Evolutionary conservation across 495 filamentous ascomycete species (phyloP).

Genomic region (Aspergillus haitiensis): DNA sequence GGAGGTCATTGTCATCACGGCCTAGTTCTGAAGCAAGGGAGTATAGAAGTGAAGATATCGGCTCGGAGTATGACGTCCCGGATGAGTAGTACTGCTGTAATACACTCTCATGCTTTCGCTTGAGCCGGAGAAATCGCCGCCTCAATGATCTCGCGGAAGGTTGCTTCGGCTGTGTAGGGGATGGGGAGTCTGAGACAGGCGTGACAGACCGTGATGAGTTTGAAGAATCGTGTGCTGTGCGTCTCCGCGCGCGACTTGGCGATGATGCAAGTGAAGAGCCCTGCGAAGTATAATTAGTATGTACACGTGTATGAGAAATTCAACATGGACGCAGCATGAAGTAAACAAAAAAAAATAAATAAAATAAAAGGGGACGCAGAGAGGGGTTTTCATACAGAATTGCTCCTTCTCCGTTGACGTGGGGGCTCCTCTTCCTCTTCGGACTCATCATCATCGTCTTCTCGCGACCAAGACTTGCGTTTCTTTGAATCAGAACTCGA

Average conservation of each 20-base stretch:
- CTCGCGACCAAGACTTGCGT: slow-evolving; percentile 80
- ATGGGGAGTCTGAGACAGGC: slow-evolving; percentile 51
- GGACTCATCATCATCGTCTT: slow-evolving; percentile 66
- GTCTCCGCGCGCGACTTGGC: slow-evolving; percentile 42
- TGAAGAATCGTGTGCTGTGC: slow-evolving; percentile 39
- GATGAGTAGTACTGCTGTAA: slow-evolving; percentile 78
- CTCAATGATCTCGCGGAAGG: slow-evolving; percentile 70
- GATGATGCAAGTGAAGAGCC: slow-evolving; percentile 57
- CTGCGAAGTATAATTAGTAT: slow-evolving; percentile 46
- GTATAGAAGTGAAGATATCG: slow-evolving; percentile 90
- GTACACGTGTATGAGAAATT: neutral
- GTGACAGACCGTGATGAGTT: slow-evolving; percentile 49
- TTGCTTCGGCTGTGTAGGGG: slow-evolving; percentile 58
- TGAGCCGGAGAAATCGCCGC: slow-evolving; percentile 68
- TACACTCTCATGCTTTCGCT: slow-evolving; percentile 70
- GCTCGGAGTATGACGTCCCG: slow-evolving; percentile 90
- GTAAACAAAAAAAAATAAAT: neutral
- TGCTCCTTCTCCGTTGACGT: slow-evolving; percentile 76
- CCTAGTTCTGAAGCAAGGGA: slow-evolving; percentile 92
- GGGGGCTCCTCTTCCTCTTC: slow-evolving; percentile 66
- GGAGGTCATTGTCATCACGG: slow-evolving; percentile 91
- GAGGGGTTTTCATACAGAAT: slow-evolving; percentile 62
- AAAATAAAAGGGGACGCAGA: no score
- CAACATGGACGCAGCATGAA: neutral
- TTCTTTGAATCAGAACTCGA: slow-evolving; percentile 55